phyloP scores from a whole-genome alignment of 2,329 filamentous ascomycete genomes.

The Pyrenochaeta sp. region DNA sequence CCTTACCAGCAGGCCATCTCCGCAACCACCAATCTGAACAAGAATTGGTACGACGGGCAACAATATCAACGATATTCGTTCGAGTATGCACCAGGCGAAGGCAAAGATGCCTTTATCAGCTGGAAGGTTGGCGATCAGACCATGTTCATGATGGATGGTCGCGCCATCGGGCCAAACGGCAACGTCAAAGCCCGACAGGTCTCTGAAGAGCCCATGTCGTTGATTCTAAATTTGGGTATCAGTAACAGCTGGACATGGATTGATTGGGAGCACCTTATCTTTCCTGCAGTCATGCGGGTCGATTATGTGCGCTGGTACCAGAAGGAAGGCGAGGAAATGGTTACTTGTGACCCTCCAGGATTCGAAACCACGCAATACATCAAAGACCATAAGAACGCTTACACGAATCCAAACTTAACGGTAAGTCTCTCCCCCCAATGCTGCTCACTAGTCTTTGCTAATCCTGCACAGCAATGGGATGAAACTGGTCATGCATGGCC shows the following conservation, averaged over 20 bases:
- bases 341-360: constrained; percentile 65
- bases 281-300: constrained; percentile 62
- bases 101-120: constrained; percentile 56
- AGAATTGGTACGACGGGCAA: constrained; percentile 63
- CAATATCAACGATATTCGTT: constrained; percentile 65
- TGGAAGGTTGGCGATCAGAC: constrained; percentile 63
- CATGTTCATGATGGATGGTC: constrained; percentile 61
- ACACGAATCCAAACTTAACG: constrained; percentile 61
- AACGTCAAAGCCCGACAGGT: constrained; percentile 60
- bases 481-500: constrained; percentile 50
- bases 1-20: constrained; percentile 66
- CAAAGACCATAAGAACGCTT: constrained; percentile 56
- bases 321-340: constrained; percentile 55
- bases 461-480: constrained; percentile 38
- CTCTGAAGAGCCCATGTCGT: constrained; percentile 63
- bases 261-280: constrained; percentile 55
- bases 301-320: constrained; percentile 67
- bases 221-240: constrained; percentile 63
- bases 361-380: constrained; percentile 63
- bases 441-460: neutral
- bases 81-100: constrained; percentile 62
- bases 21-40: constrained; percentile 64
- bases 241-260: constrained; percentile 61
- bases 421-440: constrained; percentile 42
- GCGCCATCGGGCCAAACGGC: constrained; percentile 63